phyloP scores from a whole-genome alignment of 805 yeast species.

The Barnettozyma wickerhamii region DNA sequence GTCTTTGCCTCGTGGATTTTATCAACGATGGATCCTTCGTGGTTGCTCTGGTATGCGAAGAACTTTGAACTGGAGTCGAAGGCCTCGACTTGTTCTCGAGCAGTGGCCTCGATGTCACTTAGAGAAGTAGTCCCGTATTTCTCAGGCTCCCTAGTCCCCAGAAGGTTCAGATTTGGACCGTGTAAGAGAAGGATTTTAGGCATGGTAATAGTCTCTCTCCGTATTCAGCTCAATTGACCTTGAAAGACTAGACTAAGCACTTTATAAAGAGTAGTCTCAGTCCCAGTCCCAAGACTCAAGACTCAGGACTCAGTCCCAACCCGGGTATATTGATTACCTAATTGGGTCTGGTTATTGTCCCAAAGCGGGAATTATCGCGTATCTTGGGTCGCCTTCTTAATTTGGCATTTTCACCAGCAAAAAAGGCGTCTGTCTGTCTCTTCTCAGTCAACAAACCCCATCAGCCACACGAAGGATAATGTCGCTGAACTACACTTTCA shows the following conservation, averaged over 20 bases:
- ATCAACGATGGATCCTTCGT: constrained; percentile 44
- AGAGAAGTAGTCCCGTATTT: constrained; percentile 46
- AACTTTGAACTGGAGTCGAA: constrained; percentile 28
- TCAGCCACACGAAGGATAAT: not conserved
- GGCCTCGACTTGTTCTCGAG: constrained; percentile 20
- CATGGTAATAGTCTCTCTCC: too few relatives aligned
- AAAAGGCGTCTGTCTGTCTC: not conserved
- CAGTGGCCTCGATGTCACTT: constrained; percentile 38
- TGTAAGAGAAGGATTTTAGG: constrained; percentile 38
- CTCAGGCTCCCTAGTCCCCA: constrained; percentile 46
- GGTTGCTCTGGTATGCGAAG: constrained; percentile 37
- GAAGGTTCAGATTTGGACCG: constrained; percentile 47
- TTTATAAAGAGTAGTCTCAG: too few relatives aligned
- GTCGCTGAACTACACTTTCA: constrained; percentile 8
- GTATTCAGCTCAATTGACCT: not conserved
- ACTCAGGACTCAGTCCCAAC: too few relatives aligned
- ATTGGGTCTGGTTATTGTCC: not conserved
- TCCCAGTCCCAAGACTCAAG: too few relatives aligned
- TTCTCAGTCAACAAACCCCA: not conserved
- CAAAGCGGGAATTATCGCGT: constrained; percentile 1
- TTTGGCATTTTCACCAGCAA: not conserved
- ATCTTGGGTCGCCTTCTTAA: too few relatives aligned
- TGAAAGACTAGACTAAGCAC: too few relatives aligned
- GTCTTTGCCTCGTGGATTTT: constrained; percentile 42
- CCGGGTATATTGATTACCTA: not conserved